Evolutionary conservation across 2,329 filamentous ascomycete genomes (phyloP).

Genomic region (Xylaria sp.): DNA sequence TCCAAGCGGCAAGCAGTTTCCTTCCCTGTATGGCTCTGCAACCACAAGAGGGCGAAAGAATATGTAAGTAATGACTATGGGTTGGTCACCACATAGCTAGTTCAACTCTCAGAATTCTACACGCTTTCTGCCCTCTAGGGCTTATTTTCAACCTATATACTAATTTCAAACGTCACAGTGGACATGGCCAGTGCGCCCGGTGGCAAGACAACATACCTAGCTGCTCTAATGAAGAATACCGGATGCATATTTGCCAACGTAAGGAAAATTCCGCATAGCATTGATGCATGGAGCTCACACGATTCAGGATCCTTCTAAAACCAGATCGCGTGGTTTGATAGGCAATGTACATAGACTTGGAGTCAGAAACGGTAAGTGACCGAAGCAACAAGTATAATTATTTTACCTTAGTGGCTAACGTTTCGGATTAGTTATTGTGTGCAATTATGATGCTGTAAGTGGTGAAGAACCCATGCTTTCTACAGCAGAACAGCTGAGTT

Average conservation of each 20-base stretch:
- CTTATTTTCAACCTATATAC: neutral
- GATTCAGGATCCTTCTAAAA: slow-evolving; percentile 80
- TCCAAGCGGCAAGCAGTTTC: slow-evolving; percentile 96
- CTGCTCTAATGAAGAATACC: slow-evolving; percentile 98
- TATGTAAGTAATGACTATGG: slow-evolving; percentile 55
- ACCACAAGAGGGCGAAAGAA: slow-evolving; percentile 90
- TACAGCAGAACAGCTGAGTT: neutral
- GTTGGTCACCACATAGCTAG: no score
- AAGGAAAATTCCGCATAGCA: neutral
- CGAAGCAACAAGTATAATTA: neutral
- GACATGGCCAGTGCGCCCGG: slow-evolving; percentile 96
- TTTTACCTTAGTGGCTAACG: slow-evolving; percentile 14
- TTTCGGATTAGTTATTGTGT: slow-evolving; percentile 76
- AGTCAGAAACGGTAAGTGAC: slow-evolving; percentile 73
- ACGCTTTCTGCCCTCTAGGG: slow-evolving; percentile 48
- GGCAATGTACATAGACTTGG: slow-evolving; percentile 97
- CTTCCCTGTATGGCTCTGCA: slow-evolving; percentile 97
- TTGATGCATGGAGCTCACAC: slow-evolving; percentile 15
- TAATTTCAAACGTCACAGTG: slow-evolving; percentile 53
- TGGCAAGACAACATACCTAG: slow-evolving; percentile 95
- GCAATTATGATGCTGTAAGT: slow-evolving; percentile 82
- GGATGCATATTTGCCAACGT: slow-evolving; percentile 91
- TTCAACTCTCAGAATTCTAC: slow-evolving; percentile 51
- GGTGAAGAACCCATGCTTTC: neutral
- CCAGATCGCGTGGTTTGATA: slow-evolving; percentile 94